These are phyloP conservation scores for Diversispora epigaea DNA, from an alignment of 192 early-diverging fungal genomes.

Conservation along the genomic window DNA sequence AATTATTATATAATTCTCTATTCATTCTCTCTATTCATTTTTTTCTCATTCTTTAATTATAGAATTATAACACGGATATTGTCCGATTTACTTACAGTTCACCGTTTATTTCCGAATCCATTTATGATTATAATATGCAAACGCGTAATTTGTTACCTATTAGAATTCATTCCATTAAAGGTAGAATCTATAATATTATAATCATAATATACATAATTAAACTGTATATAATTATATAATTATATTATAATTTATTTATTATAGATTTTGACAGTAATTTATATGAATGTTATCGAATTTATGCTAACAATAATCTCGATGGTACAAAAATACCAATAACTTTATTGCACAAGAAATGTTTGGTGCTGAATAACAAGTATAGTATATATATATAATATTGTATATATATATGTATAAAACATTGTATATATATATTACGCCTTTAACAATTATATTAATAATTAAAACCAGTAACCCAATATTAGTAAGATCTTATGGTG, in stretches of 20 bases:
- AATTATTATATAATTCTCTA: neutral
- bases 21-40: neutral
- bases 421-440: neutral
- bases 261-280: constrained; percentile 47
- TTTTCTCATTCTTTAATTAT: neutral
- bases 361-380: constrained; percentile 46
- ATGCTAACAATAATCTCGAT: constrained; percentile 44
- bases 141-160: constrained; percentile 43
- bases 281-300: constrained; percentile 49
- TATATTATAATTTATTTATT: neutral
- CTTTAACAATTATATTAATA: neutral
- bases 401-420: neutral
- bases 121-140: constrained; percentile 67
- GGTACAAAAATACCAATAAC: constrained; percentile 62
- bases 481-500: constrained; percentile 76
- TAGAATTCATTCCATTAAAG: constrained; percentile 47
- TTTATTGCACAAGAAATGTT: constrained; percentile 54
- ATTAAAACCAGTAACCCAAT: constrained; percentile 46
- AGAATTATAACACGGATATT: constrained; percentile 57
- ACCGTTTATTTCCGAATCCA: constrained; percentile 65
- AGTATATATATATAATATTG: neutral
- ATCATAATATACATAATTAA: neutral
- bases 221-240: too few species aligned
- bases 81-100: constrained; percentile 64
- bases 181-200: constrained; percentile 32